These are phyloP conservation scores for Phascolomyces articulosus DNA, from an alignment of 371 early-diverging fungal species.

Conservation along the genomic window DNA sequence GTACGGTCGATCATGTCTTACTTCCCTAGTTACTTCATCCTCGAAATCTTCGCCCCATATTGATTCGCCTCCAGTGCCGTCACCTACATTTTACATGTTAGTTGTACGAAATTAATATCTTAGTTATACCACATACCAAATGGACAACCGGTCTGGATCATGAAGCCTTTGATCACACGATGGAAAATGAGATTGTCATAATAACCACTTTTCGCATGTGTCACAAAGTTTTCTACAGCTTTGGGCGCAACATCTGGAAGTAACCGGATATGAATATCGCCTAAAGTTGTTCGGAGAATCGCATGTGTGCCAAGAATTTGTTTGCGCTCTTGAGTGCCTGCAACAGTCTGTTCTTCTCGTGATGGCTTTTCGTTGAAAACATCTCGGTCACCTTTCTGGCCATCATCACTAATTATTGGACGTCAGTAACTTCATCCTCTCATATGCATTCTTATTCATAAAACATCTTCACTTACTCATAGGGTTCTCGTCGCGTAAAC, in stretches of 20 bases:
- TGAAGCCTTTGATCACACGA: constrained; percentile 89
- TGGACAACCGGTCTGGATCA: constrained; percentile 91
- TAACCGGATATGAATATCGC: constrained; percentile 85
- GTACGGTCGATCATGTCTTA: constrained; percentile 89
- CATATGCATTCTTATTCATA: too few relatives aligned
- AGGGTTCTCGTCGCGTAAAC: constrained; percentile 88
- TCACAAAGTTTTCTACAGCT: constrained; percentile 93
- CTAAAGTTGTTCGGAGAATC: constrained; percentile 83
- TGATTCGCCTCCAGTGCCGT: constrained; percentile 97
- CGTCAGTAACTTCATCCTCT: too few relatives aligned
- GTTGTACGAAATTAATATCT: too few relatives aligned
- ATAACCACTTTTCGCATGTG: constrained; percentile 77
- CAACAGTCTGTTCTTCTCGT: constrained; percentile 93
- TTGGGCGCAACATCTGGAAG: constrained; percentile 89
- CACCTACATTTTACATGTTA: constrained; percentile 27
- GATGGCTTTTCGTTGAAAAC: constrained; percentile 97
- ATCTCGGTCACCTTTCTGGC: constrained; percentile 80
- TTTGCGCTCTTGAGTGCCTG: constrained; percentile 63
- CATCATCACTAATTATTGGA: constrained; percentile 55
- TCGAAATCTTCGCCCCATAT: constrained; percentile 96
- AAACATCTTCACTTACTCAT: constrained; percentile 67
- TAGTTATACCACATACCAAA: constrained; percentile 53
- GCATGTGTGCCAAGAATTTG: constrained; percentile 74
- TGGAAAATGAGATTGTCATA: constrained; percentile 85
- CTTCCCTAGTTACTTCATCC: constrained; percentile 87